Evolutionary conservation across 495 filamentous ascomycete species (phyloP), one percentile per base, ranked within the genome.

Genomic region (Penicillium dipodomyicola): DNA sequence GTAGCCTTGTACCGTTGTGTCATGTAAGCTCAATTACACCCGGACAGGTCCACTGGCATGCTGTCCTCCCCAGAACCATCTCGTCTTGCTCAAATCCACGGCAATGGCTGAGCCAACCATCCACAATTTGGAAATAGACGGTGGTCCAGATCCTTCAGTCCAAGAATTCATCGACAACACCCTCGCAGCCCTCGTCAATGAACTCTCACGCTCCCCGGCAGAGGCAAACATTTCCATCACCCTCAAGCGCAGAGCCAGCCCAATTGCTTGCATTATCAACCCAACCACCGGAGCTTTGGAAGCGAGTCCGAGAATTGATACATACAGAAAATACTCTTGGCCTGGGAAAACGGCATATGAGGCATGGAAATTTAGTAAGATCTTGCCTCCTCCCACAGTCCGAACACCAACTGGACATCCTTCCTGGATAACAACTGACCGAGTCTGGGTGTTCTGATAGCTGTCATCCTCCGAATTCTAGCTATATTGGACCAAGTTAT

Each of bases 401-500:
- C 10, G 15, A 19, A 29, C 8, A 29, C 15, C 2, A 39, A 15
- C 2, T 39, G 7, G 7, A 7, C n/a, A 17, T 17, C 6, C 3
- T 4, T 43, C 42, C 10, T 6, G 22, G 12, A 30, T 40, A 11
- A 22, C 14, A 15, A 30, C 52, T 51, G 15, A 58, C 41, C 35
- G 44, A 5, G 0, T 23, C 22, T 33, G 15, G 4, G 22, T 17
- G n/a, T 52, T 14, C 19, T 32, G 56, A n/a, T 53, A 87, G 84
- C 79, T 58, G 76, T 84, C 5, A 70, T 87, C 9, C 69, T 93
- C 53, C 82, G 84, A 9, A 83, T 95, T 40, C 76, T 95, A 10
- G 80, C 87, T 50, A 71, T 90, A 10, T 82, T 90, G 42, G 84
- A 89, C 50, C 82, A 89, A 54, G 86, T 88, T 1, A 67, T 95